Conservation (phyloP, 495 filamentous ascomycete genomes). For the Astrothelium subdiscretum region DNA sequence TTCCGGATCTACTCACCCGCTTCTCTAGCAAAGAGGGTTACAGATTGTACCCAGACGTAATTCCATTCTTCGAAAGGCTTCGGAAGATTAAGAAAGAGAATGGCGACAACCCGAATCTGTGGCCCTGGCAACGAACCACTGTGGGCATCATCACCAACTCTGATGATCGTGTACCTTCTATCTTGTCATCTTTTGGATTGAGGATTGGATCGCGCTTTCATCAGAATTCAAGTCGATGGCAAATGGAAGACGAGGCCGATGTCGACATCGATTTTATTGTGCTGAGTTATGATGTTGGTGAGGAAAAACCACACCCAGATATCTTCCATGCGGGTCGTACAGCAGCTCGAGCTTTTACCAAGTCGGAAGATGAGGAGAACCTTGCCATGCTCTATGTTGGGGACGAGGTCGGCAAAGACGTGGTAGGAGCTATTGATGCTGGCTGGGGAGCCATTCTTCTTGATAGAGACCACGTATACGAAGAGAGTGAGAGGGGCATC, state of each 20-base stretch:
- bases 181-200: slow-evolving; percentile 52
- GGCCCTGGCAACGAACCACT: slow-evolving; percentile 33
- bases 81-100: slow-evolving; percentile 13
- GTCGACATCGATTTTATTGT: slow-evolving; percentile 53
- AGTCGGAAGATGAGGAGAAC: slow-evolving; percentile 6
- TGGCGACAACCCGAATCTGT: background rate
- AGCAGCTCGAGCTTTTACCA: slow-evolving; percentile 14
- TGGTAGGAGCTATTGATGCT: slow-evolving; percentile 43
- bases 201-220: slow-evolving; percentile 32
- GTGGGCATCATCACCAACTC: slow-evolving; percentile 69
- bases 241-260: slow-evolving; percentile 4
- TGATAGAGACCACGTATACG: slow-evolving; percentile 23
- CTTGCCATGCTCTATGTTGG: slow-evolving; percentile 54
- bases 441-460: slow-evolving; percentile 53
- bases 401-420: slow-evolving; percentile 55
- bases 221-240: background rate
- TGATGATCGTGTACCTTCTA: slow-evolving; percentile 53
- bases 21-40: slow-evolving; percentile 57
- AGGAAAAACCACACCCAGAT: slow-evolving; percentile 49
- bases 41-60: slow-evolving; percentile 41
- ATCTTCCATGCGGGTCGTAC: slow-evolving; percentile 52
- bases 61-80: slow-evolving; percentile 40
- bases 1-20: slow-evolving; percentile 42
- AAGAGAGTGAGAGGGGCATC: background rate
- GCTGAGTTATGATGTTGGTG: slow-evolving; percentile 63